phyloP scores from a whole-genome alignment of 2,329 filamentous ascomycete genomes.

The Helotiales sp. region DNA sequence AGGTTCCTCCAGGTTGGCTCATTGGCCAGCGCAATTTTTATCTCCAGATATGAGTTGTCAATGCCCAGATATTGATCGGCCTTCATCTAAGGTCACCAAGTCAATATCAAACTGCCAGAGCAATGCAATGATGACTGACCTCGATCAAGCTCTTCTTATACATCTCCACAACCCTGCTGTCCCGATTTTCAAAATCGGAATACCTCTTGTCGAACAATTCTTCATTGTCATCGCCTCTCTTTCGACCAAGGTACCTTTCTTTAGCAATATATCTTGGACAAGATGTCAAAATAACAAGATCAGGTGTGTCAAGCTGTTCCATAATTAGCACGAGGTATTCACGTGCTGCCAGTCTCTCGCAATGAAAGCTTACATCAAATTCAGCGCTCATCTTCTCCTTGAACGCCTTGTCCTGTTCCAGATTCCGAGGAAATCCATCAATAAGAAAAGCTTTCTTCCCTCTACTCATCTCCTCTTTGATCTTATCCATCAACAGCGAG shows the following conservation, averaged over 20 bases:
- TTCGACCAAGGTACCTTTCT: background rate
- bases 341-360: background rate
- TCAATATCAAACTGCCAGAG: no score
- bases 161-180: no score
- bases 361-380: background rate
- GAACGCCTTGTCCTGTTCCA: background rate
- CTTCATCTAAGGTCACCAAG: no score
- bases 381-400: background rate
- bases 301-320: background rate
- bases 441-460: background rate
- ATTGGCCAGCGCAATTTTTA: no score
- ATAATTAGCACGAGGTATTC: background rate
- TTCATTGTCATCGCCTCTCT: background rate
- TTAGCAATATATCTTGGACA: background rate
- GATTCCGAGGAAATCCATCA: background rate
- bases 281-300: background rate
- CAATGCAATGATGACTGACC: no score
- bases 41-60: no score
- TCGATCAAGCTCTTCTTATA: no score
- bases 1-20: no score
- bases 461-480: background rate
- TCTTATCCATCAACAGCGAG: background rate
- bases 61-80: no score
- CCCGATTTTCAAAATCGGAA: no score
- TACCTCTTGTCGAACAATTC: background rate